Percentiles rank a stretch among this genome's conserved stretches.
phyloP scores from a whole-genome alignment of 1,284 basidiomycete species.

The Tilletia indica region DNA sequence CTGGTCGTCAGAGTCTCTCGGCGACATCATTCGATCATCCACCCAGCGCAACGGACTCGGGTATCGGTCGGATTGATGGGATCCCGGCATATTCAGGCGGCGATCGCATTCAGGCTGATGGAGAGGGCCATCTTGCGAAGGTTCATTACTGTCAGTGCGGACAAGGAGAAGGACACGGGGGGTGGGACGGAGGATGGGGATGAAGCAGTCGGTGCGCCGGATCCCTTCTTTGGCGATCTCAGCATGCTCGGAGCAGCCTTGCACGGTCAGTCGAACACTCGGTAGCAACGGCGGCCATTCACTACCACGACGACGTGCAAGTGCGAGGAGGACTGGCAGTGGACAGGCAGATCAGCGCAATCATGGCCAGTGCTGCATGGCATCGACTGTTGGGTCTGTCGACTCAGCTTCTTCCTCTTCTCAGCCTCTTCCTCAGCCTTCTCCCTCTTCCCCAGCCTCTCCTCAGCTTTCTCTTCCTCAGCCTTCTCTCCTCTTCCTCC shows the following conservation, averaged over 20 bases:
- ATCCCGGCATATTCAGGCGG: background rate
- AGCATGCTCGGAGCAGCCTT: background rate
- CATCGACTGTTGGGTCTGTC: background rate
- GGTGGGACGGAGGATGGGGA: background rate
- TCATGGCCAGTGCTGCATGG: background rate
- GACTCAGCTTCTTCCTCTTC: too few species aligned
- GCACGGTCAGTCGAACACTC: constrained; percentile 4
- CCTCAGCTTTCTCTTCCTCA: background rate
- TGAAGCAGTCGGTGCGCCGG: background rate
- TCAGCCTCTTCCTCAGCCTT: too few species aligned
- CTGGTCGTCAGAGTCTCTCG: background rate
- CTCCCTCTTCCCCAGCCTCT: too few species aligned
- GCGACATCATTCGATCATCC: background rate
- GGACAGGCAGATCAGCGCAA: background rate
- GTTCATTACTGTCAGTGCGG: background rate
- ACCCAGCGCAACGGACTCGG: background rate
- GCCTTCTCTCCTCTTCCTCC: background rate
- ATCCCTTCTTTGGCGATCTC: background rate
- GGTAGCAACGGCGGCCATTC: background rate
- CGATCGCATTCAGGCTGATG: background rate
- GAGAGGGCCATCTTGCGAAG: background rate
- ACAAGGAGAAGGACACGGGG: background rate
- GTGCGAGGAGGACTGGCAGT: background rate
- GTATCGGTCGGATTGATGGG: too few species aligned
- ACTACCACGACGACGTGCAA: background rate